phyloP scores from a whole-genome alignment of 352 stramenopile species.

The Plasmopara muralis region DNA sequence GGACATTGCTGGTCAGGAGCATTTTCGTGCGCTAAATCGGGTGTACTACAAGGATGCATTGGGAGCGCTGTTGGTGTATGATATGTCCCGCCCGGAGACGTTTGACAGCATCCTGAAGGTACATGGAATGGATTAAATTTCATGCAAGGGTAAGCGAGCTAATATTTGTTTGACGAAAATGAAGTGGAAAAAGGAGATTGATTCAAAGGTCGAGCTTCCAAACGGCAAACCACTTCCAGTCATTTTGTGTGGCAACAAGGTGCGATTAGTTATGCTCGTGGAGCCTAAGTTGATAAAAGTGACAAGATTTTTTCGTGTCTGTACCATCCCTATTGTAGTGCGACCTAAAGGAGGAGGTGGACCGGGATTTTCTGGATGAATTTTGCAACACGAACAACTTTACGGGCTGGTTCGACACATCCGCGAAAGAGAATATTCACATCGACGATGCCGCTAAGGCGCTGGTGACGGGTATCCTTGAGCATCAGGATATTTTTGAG shows the following conservation, averaged over 20 bases:
- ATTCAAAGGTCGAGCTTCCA: constrained; percentile 88
- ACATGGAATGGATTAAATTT: not conserved
- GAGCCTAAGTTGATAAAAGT: constrained; percentile 1
- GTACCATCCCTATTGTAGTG: constrained; percentile 36
- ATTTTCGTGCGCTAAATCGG: constrained; percentile 90
- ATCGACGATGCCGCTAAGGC: constrained; percentile 85
- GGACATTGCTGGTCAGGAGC: constrained; percentile 92
- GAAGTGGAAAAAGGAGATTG: constrained; percentile 93
- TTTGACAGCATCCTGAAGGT: constrained; percentile 87
- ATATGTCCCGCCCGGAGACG: constrained; percentile 87
- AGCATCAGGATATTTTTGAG: constrained; percentile 85
- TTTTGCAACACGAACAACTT: constrained; percentile 90
- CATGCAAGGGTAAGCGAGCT: not conserved
- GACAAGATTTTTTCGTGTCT: no score
- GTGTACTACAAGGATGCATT: constrained; percentile 93
- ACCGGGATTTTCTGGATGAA: constrained; percentile 71
- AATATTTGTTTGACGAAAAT: constrained; percentile 2
- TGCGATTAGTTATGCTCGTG: constrained; percentile 8
- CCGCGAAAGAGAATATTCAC: constrained; percentile 89
- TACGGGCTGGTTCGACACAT: constrained; percentile 90
- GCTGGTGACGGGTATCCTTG: constrained; percentile 69
- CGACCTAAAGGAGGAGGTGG: constrained; percentile 76
- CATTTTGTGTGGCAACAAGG: constrained; percentile 92
- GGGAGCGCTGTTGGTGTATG: constrained; percentile 89
- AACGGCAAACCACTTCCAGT: constrained; percentile 88